Evolutionary conservation across 331 rosid species (phyloP).

Genomic region (Quercus tomentella): DNA sequence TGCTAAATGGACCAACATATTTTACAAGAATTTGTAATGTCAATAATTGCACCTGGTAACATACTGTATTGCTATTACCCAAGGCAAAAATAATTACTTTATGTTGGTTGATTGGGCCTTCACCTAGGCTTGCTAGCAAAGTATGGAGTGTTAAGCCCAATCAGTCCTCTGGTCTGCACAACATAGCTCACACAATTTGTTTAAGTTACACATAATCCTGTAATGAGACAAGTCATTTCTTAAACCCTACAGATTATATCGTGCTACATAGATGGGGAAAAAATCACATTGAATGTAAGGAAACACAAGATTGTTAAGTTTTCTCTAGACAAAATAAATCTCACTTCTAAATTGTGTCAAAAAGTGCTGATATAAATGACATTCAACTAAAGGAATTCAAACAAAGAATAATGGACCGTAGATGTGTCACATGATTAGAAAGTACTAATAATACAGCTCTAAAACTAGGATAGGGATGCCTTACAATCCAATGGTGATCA

Average conservation of each 20-base stretch:
- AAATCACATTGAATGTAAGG: not conserved
- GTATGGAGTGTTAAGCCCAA: not conserved
- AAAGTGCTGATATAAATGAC: not conserved
- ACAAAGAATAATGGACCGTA: not conserved
- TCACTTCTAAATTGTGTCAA: not conserved
- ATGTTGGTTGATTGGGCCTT: not conserved
- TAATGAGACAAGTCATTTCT: not conserved
- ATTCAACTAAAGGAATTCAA: not conserved
- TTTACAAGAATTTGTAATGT: not conserved
- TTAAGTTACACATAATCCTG: not conserved
- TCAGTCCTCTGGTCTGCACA: not conserved
- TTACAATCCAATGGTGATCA: constrained; percentile 96
- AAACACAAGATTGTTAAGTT: not conserved
- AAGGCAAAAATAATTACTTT: not conserved
- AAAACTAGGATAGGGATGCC: constrained; percentile 21
- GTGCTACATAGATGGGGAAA: not conserved
- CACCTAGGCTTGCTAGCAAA: not conserved
- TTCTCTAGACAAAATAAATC: not conserved
- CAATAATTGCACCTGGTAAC: not conserved
- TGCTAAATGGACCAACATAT: not conserved
- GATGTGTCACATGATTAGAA: not conserved
- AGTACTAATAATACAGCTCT: not conserved
- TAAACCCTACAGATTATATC: not conserved
- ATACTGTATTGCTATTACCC: not conserved
- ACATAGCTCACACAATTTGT: not conserved